phyloP scores from a whole-genome alignment of 169 alveolate species.

The Babesia ovis region DNA sequence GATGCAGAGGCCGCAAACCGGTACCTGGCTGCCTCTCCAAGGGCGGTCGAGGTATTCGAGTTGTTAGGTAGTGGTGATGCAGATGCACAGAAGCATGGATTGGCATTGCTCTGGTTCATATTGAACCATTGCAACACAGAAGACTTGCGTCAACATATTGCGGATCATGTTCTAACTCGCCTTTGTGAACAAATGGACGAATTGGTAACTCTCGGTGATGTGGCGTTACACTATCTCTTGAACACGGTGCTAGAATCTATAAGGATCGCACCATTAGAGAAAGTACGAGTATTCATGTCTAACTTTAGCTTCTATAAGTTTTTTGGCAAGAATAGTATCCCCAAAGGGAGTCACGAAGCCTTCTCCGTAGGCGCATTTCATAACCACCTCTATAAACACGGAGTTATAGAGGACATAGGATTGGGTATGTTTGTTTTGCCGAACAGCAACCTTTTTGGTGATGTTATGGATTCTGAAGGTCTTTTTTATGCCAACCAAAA shows the following conservation, averaged over 20 bases:
- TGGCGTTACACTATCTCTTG: constrained; percentile 29
- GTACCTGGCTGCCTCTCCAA: constrained; percentile 53
- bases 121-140: neutral
- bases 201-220: constrained; percentile 28
- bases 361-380: constrained; percentile 25
- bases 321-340: constrained; percentile 29
- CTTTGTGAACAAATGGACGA: constrained; percentile 20
- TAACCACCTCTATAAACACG: neutral
- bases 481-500: constrained; percentile 20
- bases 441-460: neutral
- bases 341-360: neutral
- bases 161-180: constrained; percentile 26
- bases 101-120: constrained; percentile 43
- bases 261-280: constrained; percentile 17
- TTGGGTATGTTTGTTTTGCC: neutral
- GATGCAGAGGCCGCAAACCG: constrained; percentile 19
- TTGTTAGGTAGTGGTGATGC: constrained; percentile 12
- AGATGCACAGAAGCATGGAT: constrained; percentile 8
- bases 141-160: constrained; percentile 1
- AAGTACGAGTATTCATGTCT: constrained; percentile 10
- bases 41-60: constrained; percentile 46
- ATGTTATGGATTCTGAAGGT: neutral
- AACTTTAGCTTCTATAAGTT: constrained; percentile 6
- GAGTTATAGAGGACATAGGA: constrained; percentile 19
- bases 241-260: constrained; percentile 39